These are phyloP conservation scores for Blastobotrys arbuscula DNA, from an alignment of 1,139 yeast genomes.

Conservation along the genomic window DNA sequence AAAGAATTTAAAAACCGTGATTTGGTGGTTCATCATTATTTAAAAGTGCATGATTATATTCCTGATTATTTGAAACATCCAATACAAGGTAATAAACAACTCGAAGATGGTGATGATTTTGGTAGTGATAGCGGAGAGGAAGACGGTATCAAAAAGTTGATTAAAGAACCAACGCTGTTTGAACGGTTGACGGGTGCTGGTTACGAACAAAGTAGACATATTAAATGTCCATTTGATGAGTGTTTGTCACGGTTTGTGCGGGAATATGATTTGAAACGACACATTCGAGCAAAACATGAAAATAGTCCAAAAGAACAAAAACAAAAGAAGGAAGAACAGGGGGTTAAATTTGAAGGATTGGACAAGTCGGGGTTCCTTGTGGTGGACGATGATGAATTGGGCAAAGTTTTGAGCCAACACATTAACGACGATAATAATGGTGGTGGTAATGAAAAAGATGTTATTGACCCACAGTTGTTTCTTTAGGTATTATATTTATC, in stretches of 20 bases:
- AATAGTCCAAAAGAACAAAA: background rate
- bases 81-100: constrained; percentile 1
- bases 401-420: no score
- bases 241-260: constrained; percentile 37
- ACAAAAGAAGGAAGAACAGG: background rate
- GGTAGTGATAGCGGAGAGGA: no score
- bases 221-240: constrained; percentile 32
- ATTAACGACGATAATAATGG: no score
- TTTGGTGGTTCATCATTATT: constrained; percentile 42
- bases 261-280: constrained; percentile 38
- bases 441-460: no score
- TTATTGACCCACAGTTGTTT: background rate
- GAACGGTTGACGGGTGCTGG: constrained; percentile 37
- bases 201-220: constrained; percentile 29
- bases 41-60: constrained; percentile 34
- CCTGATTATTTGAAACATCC: constrained; percentile 22
- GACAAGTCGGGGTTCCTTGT: constrained; percentile 3
- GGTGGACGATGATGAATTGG: background rate
- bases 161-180: constrained; percentile 23
- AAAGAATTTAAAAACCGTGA: constrained; percentile 21
- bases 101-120: constrained; percentile 1
- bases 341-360: background rate
- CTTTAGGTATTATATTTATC: background rate
- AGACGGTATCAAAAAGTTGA: constrained; percentile 3
- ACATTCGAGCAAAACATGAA: constrained; percentile 29